These are phyloP conservation scores for Colletotrichum sojae DNA, from an alignment of 2,329 filamentous ascomycete species.

Conservation along the genomic window DNA sequence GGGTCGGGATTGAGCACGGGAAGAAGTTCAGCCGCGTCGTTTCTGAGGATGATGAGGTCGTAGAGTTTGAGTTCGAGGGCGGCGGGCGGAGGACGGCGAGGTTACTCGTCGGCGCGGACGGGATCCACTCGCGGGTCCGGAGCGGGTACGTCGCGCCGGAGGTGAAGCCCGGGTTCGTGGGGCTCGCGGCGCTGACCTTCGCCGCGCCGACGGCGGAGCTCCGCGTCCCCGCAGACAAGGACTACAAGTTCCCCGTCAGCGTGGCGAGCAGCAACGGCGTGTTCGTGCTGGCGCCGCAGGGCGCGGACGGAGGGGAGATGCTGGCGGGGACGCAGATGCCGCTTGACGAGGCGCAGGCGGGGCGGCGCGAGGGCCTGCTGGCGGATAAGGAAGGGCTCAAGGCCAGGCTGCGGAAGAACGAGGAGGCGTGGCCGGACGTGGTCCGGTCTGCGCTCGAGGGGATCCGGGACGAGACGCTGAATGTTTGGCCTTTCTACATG, in stretches of 20 bases:
- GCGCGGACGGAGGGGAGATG: slow-evolving; percentile 56
- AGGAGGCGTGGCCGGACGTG: slow-evolving; percentile 53
- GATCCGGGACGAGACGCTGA: slow-evolving; percentile 52
- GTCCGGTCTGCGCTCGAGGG: slow-evolving; percentile 52
- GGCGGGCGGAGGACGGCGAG: slow-evolving; percentile 56
- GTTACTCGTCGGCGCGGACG: slow-evolving; percentile 70
- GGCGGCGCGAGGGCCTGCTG: slow-evolving; percentile 58
- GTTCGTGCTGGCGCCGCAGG: slow-evolving; percentile 65
- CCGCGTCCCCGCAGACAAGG: slow-evolving; percentile 45
- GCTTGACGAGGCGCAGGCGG: slow-evolving; percentile 52
- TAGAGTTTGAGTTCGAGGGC: slow-evolving; percentile 64
- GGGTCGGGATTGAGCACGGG: slow-evolving; percentile 61
- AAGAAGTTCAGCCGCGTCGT: slow-evolving; percentile 62
- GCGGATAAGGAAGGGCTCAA: slow-evolving; percentile 55
- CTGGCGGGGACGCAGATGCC: slow-evolving; percentile 57
- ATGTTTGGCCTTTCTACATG: slow-evolving; percentile 65
- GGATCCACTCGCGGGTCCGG: slow-evolving; percentile 71
- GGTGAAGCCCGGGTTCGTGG: slow-evolving; percentile 64
- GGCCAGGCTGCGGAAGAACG: slow-evolving; percentile 52
- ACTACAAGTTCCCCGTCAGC: slow-evolving; percentile 58
- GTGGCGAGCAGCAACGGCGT: slow-evolving; percentile 60
- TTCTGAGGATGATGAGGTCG: slow-evolving; percentile 54
- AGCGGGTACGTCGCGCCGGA: slow-evolving; percentile 62
- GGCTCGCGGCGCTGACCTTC: slow-evolving; percentile 57
- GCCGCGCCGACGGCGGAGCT: slow-evolving; percentile 55